phyloP scores from a whole-genome alignment of 495 filamentous ascomycete genomes.

The Cercophora newfieldiana region DNA sequence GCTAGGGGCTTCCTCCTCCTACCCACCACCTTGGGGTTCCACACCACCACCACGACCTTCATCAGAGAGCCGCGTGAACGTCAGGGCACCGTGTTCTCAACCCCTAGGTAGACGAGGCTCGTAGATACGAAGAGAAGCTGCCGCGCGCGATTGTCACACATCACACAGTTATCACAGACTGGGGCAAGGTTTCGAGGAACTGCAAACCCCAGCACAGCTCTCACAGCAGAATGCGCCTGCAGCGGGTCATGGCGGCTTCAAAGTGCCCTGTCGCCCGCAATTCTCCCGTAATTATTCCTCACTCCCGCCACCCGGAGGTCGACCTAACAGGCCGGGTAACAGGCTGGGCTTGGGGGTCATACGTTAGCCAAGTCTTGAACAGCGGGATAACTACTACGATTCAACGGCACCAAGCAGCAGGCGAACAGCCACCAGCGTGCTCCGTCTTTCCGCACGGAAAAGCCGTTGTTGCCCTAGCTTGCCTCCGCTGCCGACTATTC shows the following conservation, averaged over 20 bases:
- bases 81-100: not conserved
- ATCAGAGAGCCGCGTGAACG: slow-evolving; percentile 17
- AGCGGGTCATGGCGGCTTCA: slow-evolving; percentile 13
- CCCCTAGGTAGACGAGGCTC: not conserved
- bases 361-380: slow-evolving; percentile 13
- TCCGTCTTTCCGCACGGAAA: not conserved
- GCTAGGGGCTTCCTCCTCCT: not conserved
- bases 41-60: slow-evolving; percentile 1
- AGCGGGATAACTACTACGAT: not conserved
- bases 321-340: no score
- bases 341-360: slow-evolving; percentile 4
- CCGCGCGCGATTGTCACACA: not conserved
- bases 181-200: not conserved
- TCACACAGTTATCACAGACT: not conserved
- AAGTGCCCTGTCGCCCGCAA: not conserved
- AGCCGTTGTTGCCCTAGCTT: not conserved
- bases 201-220: not conserved
- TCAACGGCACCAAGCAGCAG: not conserved
- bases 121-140: not conserved
- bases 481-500: not conserved
- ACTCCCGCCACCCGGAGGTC: slow-evolving; percentile 10
- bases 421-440: not conserved
- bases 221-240: not conserved
- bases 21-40: no score
- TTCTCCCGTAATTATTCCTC: slow-evolving; percentile 21